These are phyloP conservation scores for Moricandia arvensis DNA, from an alignment of 345 rosid species.

Conservation along the genomic window DNA sequence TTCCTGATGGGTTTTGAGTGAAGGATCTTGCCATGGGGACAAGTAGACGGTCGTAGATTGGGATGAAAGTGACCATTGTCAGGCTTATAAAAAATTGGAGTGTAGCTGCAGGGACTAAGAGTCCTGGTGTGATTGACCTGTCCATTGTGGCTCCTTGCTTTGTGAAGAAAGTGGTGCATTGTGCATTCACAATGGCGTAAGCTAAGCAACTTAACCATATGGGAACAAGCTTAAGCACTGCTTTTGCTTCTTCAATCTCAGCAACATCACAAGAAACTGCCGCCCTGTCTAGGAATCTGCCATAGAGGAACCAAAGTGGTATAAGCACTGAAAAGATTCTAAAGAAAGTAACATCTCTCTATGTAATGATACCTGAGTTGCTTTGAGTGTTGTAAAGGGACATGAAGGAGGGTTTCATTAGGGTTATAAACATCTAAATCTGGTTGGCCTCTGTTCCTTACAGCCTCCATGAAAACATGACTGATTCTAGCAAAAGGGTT, in stretches of 20 bases:
- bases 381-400: constrained; percentile 33
- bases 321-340: background rate
- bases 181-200: constrained; percentile 50
- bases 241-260: constrained; percentile 56
- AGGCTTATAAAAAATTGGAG: constrained; percentile 47
- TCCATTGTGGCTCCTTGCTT: constrained; percentile 64
- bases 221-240: constrained; percentile 45
- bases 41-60: constrained; percentile 48
- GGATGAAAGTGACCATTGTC: constrained; percentile 40
- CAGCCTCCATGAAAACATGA: constrained; percentile 27
- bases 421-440: background rate
- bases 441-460: constrained; percentile 14
- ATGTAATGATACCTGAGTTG: constrained; percentile 37
- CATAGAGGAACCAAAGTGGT: background rate
- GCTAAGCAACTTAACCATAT: constrained; percentile 51
- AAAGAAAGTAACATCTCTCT: background rate
- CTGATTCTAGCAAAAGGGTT: constrained; percentile 29
- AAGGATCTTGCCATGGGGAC: constrained; percentile 45
- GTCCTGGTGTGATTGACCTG: constrained; percentile 40
- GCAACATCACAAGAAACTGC: constrained; percentile 32
- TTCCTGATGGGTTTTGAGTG: constrained; percentile 37
- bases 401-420: background rate
- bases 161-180: constrained; percentile 52
- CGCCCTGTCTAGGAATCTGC: constrained; percentile 55
- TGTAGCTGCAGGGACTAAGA: constrained; percentile 52